Evolutionary conservation across 139 green algal species (phyloP).

Genomic region (Microglena sp.): DNA sequence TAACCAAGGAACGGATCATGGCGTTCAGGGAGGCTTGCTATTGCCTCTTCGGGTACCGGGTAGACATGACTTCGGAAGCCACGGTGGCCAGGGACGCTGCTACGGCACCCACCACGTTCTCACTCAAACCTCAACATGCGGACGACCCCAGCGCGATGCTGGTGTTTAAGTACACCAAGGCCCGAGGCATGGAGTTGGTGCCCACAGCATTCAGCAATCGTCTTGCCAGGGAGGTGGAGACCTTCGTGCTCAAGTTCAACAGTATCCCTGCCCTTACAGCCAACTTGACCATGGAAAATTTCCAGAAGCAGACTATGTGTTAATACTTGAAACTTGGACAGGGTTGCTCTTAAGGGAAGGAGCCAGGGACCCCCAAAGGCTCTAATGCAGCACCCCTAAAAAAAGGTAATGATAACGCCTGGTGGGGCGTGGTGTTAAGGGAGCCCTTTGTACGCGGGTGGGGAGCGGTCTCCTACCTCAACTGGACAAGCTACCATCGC

Average conservation of each 20-base stretch:
- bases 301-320: conserved; percentile 62
- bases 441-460: too few species aligned
- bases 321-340: too few species aligned
- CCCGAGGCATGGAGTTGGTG: conserved; percentile 44
- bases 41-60: conserved; percentile 66
- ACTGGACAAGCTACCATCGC: too few species aligned
- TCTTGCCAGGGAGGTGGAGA: conserved; percentile 54
- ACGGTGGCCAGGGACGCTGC: conserved; percentile 19
- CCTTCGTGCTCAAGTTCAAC: conserved; percentile 57
- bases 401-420: too few species aligned
- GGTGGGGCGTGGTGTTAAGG: too few species aligned
- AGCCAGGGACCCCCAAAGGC: too few species aligned
- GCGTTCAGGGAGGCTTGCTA: conserved; percentile 61
- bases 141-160: conserved; percentile 33
- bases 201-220: conserved; percentile 36
- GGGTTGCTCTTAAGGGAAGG: too few species aligned
- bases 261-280: conserved; percentile 76
- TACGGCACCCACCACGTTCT: conserved; percentile 44
- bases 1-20: conserved; percentile 57
- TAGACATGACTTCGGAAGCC: conserved; percentile 60
- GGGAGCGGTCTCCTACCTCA: too few species aligned
- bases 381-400: too few species aligned
- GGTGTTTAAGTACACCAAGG: conserved; percentile 35
- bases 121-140: conserved; percentile 41
- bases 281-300: conserved; percentile 77